Base-by-base conservation (phyloP, 768 basidiomycete genomes). In the Suillus sp. region DNA sequence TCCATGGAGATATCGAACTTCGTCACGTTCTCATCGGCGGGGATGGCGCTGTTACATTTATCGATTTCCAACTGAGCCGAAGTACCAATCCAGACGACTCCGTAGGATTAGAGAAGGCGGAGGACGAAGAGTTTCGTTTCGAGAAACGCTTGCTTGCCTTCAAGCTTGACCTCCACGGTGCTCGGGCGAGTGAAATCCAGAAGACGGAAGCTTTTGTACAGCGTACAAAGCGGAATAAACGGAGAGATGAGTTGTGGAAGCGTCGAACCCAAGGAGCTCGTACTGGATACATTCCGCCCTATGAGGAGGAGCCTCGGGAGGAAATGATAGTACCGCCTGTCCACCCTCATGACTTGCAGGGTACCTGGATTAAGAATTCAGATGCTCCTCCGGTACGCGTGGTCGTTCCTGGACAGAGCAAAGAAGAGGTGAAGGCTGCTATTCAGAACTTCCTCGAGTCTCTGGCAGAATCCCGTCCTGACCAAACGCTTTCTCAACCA, bases 141-240 rank as follows among this genome's bases (percentile, higher is more conserved):
- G 88, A 88, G 65, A 83, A 85, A 79, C 78, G 86, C 59, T 81
- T 82, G 61, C 82, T 88, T 64, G 81, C 79, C 68, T 85, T 79
- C 71, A 78, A 83, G 65, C 78, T 89, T n/a, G 78, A 86, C 68
- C 79, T 77, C 59, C 66, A 73, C 48, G 76, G 71, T 30, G 78
- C 80, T 1, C 73, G 77, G 22, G 65, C 70, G 60, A 73, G 64
- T 51, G 82, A 82, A 65, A 64, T 67, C 4, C 70, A 70, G 56
- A 81, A 75, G 62, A 72, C 71, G 2, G 68, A 72, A 18, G 71
- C 71, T 14, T 74, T 73, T 50, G 60, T 70, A 40, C 71, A 67
- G n/a, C 70, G 72, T n/a, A 67, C 66, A 20, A 68, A 68, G 22
- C 69, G 69, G 53, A 79, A 79, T 66, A 65, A 48, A 10, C 69